Percentiles rank a stretch among this genome's conserved stretches.
phyloP scores from a whole-genome alignment of 352 stramenopile genomes.

The Albugo laibachii region DNA sequence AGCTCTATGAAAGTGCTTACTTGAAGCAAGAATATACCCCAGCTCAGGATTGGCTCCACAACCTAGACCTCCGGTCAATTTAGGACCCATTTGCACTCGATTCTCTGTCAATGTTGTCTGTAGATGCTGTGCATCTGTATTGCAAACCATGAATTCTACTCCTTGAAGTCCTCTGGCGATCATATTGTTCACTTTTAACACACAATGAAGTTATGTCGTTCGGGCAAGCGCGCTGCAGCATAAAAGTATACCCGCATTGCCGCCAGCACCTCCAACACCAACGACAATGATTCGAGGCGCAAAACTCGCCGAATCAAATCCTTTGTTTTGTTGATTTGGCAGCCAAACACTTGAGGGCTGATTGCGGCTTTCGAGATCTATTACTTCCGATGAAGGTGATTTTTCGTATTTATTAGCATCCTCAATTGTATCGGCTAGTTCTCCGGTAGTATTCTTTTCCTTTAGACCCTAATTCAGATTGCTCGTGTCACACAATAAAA shows the following conservation, averaged over 20 bases:
- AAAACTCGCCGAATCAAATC: conserved; percentile 45
- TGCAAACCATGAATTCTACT: conserved; percentile 81
- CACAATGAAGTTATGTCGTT: not conserved
- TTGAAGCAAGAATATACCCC: conserved; percentile 12
- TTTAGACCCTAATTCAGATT: not conserved
- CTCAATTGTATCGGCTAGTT: not conserved
- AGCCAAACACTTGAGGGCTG: conserved; percentile 44
- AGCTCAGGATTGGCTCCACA: conserved; percentile 70
- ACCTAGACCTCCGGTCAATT: conserved; percentile 63
- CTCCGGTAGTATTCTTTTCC: no score
- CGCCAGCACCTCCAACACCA: conserved; percentile 69
- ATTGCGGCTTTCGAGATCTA: not conserved
- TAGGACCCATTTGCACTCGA: conserved; percentile 75
- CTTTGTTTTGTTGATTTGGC: conserved; percentile 24
- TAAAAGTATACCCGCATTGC: conserved; percentile 47
- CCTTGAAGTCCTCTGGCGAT: conserved; percentile 63
- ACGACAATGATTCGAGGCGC: conserved; percentile 76
- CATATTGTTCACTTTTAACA: conserved; percentile 69
- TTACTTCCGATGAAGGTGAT: not conserved
- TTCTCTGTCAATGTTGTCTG: conserved; percentile 81
- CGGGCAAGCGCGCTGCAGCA: not conserved
- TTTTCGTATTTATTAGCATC: not conserved
- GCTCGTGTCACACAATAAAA: not conserved
- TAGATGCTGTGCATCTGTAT: conserved; percentile 82
- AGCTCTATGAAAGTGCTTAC: not conserved